Evolutionary conservation across 768 basidiomycete genomes (phyloP), one percentile per base, ranked within the genome.

Genomic region (Tricholoma terreum): DNA sequence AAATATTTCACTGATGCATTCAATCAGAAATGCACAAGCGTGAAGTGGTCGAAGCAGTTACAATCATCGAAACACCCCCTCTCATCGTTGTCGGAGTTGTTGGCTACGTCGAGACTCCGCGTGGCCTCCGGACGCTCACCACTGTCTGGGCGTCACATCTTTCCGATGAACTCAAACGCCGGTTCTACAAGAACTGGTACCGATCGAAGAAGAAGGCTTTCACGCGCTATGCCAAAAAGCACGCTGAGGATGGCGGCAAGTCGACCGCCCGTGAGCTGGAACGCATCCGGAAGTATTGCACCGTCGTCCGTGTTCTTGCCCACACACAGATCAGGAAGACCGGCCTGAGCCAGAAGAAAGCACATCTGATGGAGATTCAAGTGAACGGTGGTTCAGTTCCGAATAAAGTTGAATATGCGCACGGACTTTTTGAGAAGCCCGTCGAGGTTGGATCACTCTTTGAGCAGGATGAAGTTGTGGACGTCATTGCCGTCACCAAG

Each of bases 171-270:
- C 73, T 98, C 74, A 99, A 96, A 80, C 92, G 97, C 70, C 87
- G 97, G 67, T 98, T 99, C 89, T 98, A 98, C 90, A 95, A 94
- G 84, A 97, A 96, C 85, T 98, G 96, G 95, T 98, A 98, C 84
- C 89, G 92, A 66, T 96, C 94, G 50, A 99, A 99, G 91, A 98
- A 98, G 86, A 99, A 99, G 88, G 97, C 97, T 38, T 99, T 98
- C 86, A 99, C 97, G 70, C 93, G 94, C 73, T 99, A 99, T 77
- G 95, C 97, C 74, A 97, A 97, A 87, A 98, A 96, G 81, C 90
- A 96, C 74, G 90, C 95, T 57, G 96, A 98, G 74, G 90, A 94
- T 69, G 84, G 84, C 64, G 94, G 93, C 72, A 93, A 94, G 77
- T 91, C 92, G 54, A 84, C 92, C 67, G 81, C 86, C 60, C 93